These are phyloP conservation scores for Tylopilus cervinicoccineus DNA, from an alignment of 768 basidiomycete species.

Conservation along the genomic window DNA sequence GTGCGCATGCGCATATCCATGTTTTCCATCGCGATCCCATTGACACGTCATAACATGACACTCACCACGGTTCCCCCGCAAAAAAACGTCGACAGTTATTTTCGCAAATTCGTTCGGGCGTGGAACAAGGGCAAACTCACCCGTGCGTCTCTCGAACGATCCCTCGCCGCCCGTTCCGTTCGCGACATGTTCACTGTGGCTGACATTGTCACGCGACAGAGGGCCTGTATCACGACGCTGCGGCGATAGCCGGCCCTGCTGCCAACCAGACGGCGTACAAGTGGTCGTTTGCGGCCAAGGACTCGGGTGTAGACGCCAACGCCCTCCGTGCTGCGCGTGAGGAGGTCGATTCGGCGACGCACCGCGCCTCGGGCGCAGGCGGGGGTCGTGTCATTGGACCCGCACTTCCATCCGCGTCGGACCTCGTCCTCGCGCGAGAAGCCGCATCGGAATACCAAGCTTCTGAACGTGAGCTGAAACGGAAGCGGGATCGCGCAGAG, in stretches of 20 bases:
- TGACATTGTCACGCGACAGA: constrained; percentile 30
- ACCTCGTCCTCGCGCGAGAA: constrained; percentile 70
- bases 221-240: constrained; percentile 58
- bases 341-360: constrained; percentile 46
- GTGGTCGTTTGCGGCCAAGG: constrained; percentile 79
- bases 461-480: constrained; percentile 51
- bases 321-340: constrained; percentile 58
- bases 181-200: not conserved
- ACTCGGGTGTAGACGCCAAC: constrained; percentile 51
- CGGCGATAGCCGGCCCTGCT: constrained; percentile 49
- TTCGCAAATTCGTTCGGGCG: constrained; percentile 88
- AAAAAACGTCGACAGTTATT: constrained; percentile 54
- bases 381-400: constrained; percentile 54
- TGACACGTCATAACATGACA: constrained; percentile 1
- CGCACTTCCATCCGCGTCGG: constrained; percentile 62
- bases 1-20: constrained; percentile 34
- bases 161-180: not conserved
- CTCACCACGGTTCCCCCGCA: not conserved
- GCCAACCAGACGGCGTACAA: constrained; percentile 78
- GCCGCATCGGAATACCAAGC: constrained; percentile 46
- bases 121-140: constrained; percentile 81
- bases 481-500: constrained; percentile 65
- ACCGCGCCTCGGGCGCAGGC: constrained; percentile 16
- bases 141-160: constrained; percentile 34
- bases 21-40: constrained; percentile 8